Conservation (phyloP, 1,139 yeast genomes). For the Diutina rugosa region DNA sequence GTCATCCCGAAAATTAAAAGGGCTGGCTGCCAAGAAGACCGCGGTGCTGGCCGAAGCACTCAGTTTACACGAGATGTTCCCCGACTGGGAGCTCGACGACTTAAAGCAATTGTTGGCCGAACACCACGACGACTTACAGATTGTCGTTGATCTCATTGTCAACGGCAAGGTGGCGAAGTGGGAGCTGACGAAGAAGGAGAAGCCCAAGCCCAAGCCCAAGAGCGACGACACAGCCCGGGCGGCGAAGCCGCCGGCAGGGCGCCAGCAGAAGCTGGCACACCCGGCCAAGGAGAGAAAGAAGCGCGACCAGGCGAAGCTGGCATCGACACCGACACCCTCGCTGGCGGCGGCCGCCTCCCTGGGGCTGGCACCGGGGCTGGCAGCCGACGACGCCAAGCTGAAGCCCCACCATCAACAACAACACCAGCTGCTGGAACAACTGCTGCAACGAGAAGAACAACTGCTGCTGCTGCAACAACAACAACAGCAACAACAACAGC, state of each 20-base stretch:
- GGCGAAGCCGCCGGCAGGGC: not conserved
- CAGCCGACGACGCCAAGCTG: not conserved
- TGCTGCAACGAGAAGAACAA: not conserved
- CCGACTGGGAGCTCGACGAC: slow-evolving; percentile 90
- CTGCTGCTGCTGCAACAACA: not conserved
- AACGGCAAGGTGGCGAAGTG: slow-evolving; percentile 59
- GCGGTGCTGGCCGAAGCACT: not conserved
- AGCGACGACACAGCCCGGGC: not conserved
- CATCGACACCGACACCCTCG: not conserved
- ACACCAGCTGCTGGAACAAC: not conserved
- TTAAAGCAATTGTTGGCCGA: slow-evolving; percentile 65
- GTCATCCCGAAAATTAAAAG: slow-evolving; percentile 1
- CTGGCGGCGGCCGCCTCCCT: not conserved
- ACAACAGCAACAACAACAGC: not conserved
- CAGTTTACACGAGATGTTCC: slow-evolving; percentile 66
- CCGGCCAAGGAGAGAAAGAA: not conserved
- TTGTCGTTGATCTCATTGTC: slow-evolving; percentile 76
- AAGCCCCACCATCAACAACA: slow-evolving; percentile 6
- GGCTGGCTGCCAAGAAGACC: not conserved
- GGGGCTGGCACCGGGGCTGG: not conserved
- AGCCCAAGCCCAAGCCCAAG: slow-evolving; percentile 18
- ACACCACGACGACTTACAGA: slow-evolving; percentile 57
- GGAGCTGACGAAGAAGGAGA: slow-evolving; percentile 42
- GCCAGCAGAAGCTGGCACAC: not conserved
- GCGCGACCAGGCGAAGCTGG: not conserved